Conservation (phyloP, 225 moss, liverwort and hornwort species). For the Polytrichum commune region DNA sequence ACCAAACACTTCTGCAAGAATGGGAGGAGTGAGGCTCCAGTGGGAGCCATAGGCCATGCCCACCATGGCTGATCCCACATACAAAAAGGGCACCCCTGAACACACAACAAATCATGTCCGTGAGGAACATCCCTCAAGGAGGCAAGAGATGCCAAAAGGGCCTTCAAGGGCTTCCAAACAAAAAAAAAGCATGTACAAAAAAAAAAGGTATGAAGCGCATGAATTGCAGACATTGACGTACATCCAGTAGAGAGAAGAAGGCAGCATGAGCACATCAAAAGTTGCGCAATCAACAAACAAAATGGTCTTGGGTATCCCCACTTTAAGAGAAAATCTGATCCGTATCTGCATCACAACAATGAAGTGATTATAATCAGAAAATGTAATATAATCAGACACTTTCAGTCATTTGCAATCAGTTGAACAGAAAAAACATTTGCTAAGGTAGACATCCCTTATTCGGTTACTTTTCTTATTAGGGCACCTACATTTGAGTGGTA, state of each 20-base stretch:
- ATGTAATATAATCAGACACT: background rate
- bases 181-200: no score
- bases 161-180: no score
- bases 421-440: no score
- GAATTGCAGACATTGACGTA: conserved; percentile 6
- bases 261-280: conserved; percentile 54
- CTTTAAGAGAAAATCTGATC: conserved; percentile 50
- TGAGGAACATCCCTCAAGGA: background rate
- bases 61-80: conserved; percentile 56
- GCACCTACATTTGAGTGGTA: no score
- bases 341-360: conserved; percentile 24
- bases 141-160: background rate
- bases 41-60: conserved; percentile 60
- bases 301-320: conserved; percentile 43
- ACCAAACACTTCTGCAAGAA: conserved; percentile 59
- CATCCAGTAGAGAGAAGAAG: conserved; percentile 58
- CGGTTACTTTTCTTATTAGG: no score
- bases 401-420: background rate
- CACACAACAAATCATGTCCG: background rate
- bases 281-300: conserved; percentile 46
- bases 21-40: conserved; percentile 61
- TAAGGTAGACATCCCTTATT: no score
- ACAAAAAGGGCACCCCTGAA: conserved; percentile 50
- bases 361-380: background rate
- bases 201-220: no score